Base-by-base conservation (phyloP, 148 eudicot species). In the Suaeda aralocaspica region DNA sequence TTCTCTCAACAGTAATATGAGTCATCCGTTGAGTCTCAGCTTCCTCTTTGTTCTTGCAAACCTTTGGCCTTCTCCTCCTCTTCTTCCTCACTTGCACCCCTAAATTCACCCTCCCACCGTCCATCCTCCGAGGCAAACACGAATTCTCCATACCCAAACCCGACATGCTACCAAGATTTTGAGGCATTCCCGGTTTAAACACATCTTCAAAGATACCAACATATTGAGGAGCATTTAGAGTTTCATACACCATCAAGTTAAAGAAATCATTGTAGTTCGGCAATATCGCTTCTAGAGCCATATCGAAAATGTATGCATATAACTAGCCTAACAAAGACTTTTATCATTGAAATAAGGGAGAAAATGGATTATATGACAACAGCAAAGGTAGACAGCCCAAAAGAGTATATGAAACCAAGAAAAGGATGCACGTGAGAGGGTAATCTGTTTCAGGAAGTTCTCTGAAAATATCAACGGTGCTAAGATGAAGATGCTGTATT, bases 11-110 rank as follows among this genome's bases (percentile, higher is more conserved):
- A 8, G 85, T 84, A 84, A 94, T 94, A 82, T 94, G 99, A 1
- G 93, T 89, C 96, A 89, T 86, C 72, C 99, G 82, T 39, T 91
- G 99, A 3, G 83, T 84, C 76, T 91, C 99, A 7, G 91, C 93
- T 56, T 89, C 96, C 78, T 94, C 93, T 64, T 89, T 81, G 77
- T 91, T 91, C 90, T 91, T 94, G 69, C 95, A 87, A 41, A 82
- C 79, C 64, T 79, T 87, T 1, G 84, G 77, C 59, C 91, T 63
- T 26, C 93, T 76, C 64, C 82, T 75, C 68, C 92, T 75, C 82
- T 87, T 93, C 80, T 89, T 94, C 82, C 82, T 74, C 31, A 79
- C 89, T 59, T 79, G 80, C 34, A 73, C 80, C 30, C 76, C 80
- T 60, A 76, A 59, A 39, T 70, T 68, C 63, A 50, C 31, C 64